phyloP scores from a whole-genome alignment of 1,139 yeast genomes.

The Blastobotrys petasosporus region DNA sequence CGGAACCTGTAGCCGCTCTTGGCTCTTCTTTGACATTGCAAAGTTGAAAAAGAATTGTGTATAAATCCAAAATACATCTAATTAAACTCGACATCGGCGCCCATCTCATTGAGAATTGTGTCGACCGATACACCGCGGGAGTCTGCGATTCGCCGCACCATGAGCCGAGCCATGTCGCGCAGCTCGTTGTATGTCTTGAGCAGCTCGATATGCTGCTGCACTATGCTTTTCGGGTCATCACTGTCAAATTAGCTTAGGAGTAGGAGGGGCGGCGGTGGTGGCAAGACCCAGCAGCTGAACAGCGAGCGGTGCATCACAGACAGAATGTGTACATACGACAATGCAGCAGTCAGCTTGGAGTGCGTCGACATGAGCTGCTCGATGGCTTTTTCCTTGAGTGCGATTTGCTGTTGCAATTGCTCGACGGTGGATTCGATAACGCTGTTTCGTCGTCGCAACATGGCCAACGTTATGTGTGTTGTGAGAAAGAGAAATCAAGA shows the following conservation, averaged over 20 bases:
- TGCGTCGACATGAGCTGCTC: slow-evolving; percentile 1
- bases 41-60: too few species aligned
- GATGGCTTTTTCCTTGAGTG: neutral
- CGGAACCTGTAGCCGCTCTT: too few species aligned
- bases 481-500: too few species aligned
- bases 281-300: neutral
- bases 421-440: neutral
- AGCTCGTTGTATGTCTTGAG: slow-evolving; percentile 45
- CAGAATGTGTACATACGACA: slow-evolving; percentile 9
- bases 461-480: neutral
- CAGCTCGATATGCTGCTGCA: slow-evolving; percentile 41
- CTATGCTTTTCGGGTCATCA: slow-evolving; percentile 26
- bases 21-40: too few species aligned
- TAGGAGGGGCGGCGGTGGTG: too few species aligned
- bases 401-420: neutral
- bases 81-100: slow-evolving; percentile 6
- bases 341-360: neutral
- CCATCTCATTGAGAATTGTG: slow-evolving; percentile 39
- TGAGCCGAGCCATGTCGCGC: slow-evolving; percentile 45
- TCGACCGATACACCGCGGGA: slow-evolving; percentile 41
- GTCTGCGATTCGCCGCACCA: slow-evolving; percentile 48
- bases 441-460: slow-evolving; percentile 2
- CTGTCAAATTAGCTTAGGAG: neutral
- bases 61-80: neutral
- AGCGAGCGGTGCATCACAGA: too few species aligned